phyloP scores from a whole-genome alignment of 2,329 filamentous ascomycete genomes.

The Neurospora sp. region DNA sequence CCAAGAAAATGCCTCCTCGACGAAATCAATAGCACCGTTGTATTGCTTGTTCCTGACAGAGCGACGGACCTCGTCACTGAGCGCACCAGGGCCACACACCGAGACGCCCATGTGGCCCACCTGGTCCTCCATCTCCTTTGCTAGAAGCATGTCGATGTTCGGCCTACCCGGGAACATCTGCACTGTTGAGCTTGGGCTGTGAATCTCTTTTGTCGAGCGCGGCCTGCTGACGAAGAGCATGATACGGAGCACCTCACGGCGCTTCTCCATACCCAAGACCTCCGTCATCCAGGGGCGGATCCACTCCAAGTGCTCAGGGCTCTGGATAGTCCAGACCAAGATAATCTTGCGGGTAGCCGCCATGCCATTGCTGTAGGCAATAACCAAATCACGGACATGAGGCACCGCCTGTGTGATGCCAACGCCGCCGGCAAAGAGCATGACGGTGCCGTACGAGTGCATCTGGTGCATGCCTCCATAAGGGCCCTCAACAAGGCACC shows the following conservation, averaged over 20 bases:
- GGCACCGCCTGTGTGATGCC: constrained; percentile 73
- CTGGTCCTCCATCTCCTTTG: constrained; percentile 64
- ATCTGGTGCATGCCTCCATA: constrained; percentile 65
- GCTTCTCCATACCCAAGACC: constrained; percentile 64
- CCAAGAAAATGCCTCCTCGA: constrained; percentile 67
- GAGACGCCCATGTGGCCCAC: constrained; percentile 64
- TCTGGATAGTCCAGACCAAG: constrained; percentile 71
- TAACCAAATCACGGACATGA: constrained; percentile 62
- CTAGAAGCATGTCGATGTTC: constrained; percentile 61
- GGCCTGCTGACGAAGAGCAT: constrained; percentile 70
- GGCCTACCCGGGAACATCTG: constrained; percentile 78
- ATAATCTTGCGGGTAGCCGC: constrained; percentile 62
- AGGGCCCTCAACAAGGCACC: constrained; percentile 63
- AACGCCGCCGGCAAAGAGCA: constrained; percentile 72
- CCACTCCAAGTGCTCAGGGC: constrained; percentile 73
- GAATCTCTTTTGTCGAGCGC: constrained; percentile 68
- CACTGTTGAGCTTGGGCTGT: constrained; percentile 65
- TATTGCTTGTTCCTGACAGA: constrained; percentile 57
- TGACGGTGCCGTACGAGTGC: constrained; percentile 65
- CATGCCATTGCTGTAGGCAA: constrained; percentile 57
- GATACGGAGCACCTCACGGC: constrained; percentile 64
- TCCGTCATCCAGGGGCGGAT: constrained; percentile 77
- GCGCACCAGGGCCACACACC: constrained; percentile 63
- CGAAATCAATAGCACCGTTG: constrained; percentile 61
- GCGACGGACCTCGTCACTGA: constrained; percentile 65